Conservation (phyloP, 139 green algal species). For the Micractinium sp. region DNA sequence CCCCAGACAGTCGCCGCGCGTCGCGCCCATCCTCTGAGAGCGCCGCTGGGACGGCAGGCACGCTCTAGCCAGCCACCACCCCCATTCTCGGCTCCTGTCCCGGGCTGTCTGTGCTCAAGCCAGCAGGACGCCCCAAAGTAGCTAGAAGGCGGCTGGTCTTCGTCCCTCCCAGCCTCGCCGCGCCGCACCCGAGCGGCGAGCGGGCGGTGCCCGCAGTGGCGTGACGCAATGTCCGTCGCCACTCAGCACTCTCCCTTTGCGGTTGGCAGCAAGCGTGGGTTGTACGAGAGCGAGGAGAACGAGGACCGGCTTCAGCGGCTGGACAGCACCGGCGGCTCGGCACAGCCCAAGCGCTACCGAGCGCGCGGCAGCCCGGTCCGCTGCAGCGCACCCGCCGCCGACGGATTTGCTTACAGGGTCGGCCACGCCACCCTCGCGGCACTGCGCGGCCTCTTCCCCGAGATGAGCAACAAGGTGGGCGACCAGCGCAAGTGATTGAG, state of each 20-base stretch:
- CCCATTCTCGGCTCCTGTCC: too few relatives aligned
- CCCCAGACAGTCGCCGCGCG: too few relatives aligned
- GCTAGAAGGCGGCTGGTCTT: too few relatives aligned
- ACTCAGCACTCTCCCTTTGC: constrained; percentile 28
- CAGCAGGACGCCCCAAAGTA: too few relatives aligned
- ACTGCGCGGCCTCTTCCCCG: constrained; percentile 69
- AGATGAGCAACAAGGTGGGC: constrained; percentile 74
- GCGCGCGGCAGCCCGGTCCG: constrained; percentile 21
- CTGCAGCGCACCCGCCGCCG: background rate
- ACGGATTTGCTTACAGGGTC: constrained; percentile 27
- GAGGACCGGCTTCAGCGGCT: constrained; percentile 36
- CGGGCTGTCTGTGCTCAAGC: too few relatives aligned
- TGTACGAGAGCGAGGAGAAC: constrained; percentile 36
- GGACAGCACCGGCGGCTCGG: background rate
- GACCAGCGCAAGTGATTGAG: too few relatives aligned
- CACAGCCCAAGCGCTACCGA: constrained; percentile 19
- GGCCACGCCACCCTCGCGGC: constrained; percentile 51
- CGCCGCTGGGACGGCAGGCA: too few relatives aligned
- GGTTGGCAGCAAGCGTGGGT: constrained; percentile 23
- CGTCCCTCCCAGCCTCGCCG: too few relatives aligned
- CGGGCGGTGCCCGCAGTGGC: too few relatives aligned
- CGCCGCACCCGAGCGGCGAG: too few relatives aligned
- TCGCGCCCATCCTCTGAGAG: too few relatives aligned
- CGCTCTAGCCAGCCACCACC: too few relatives aligned
- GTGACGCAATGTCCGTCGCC: constrained; percentile 16